These are phyloP conservation scores for Xylaria sp. DNA, from an alignment of 2,329 filamentous ascomycete species.

Conservation along the genomic window DNA sequence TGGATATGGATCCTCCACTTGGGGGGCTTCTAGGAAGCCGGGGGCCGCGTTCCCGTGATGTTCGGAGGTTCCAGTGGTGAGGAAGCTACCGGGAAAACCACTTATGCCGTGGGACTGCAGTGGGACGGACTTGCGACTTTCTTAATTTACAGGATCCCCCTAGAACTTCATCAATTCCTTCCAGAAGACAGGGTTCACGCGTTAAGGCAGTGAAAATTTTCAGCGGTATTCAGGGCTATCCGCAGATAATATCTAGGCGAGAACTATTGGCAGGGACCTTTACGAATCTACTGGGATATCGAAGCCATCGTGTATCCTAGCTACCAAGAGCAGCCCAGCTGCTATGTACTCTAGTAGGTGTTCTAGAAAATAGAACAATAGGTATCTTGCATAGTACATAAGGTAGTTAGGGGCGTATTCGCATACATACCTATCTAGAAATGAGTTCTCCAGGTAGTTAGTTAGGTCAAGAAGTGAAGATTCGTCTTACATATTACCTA, in stretches of 20 bases:
- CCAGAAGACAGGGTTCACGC: slow-evolving; percentile 2
- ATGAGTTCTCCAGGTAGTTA: background rate
- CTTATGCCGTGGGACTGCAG: slow-evolving; percentile 14
- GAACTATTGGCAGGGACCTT: background rate
- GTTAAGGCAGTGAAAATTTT: background rate
- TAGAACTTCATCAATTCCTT: slow-evolving; percentile 6
- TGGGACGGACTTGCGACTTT: slow-evolving; percentile 22
- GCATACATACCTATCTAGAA: background rate
- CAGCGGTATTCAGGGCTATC: background rate
- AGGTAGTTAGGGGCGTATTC: too few relatives aligned
- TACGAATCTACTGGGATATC: background rate
- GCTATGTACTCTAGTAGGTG: background rate
- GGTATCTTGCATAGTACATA: background rate
- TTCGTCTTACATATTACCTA: background rate
- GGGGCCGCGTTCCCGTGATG: slow-evolving; percentile 20
- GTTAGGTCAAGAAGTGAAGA: background rate
- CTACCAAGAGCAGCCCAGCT: too few relatives aligned
- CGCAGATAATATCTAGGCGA: background rate
- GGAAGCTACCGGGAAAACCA: too few relatives aligned
- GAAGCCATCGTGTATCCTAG: background rate
- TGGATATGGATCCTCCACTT: slow-evolving; percentile 10
- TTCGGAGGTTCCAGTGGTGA: slow-evolving; percentile 19
- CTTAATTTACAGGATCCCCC: slow-evolving; percentile 1
- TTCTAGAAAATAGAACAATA: background rate
- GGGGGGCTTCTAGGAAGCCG: background rate